Evolutionary conservation across 2,329 filamentous ascomycete species (phyloP), one percentile per base, ranked within the genome.

Genomic region (Ambrosiella cleistominuta): DNA sequence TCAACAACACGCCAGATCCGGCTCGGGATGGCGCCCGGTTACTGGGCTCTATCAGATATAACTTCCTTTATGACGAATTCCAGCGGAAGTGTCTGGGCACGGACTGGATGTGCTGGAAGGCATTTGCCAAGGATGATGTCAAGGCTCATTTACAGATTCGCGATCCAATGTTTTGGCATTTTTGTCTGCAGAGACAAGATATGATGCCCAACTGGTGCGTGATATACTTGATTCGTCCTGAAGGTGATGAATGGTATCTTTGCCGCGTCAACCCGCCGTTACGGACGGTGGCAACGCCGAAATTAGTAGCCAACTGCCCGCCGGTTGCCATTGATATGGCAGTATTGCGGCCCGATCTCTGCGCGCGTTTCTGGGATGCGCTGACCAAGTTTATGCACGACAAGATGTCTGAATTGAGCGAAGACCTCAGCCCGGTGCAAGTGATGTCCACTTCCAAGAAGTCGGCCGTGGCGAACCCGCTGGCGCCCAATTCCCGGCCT

Each of bases 231-330:
- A 76, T 88, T 66, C 82, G 83, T 66, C 74, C 86, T 65, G 75
- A 77, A 65, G 86, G 87, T 57, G 86, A 93, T 66, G 77, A 77
- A 61, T 95, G 87, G 86, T 90, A 84, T 81, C 72, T 90, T 61
- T 73, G 88, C 57, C 77, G 84, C 68, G 68, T 80, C 76, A 19
- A 39, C 27, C 54, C 50, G 17, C 53, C 57, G 19, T 53, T 52
- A 6, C 51, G n/a, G 13, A 52, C 56, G 7, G 42, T 51, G 15
- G 45, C 19, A 11, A 19, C 54, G 9, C 51, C 50, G 49, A 50
- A 45, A 47, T 17, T 60, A 11, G 44, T 60, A 39, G 52, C 52
- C 15, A 36, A 44, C 12, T 35, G 27, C 3, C 51, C 47, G 12
- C 56, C 59, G 7, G 56, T 60, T 38, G 51, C 55, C 59, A 65